Percentiles rank a stretch among this genome's conserved stretches.
Evolutionary conservation across 495 filamentous ascomycete genomes (phyloP).

Genomic region (Cudoniella acicularis): DNA sequence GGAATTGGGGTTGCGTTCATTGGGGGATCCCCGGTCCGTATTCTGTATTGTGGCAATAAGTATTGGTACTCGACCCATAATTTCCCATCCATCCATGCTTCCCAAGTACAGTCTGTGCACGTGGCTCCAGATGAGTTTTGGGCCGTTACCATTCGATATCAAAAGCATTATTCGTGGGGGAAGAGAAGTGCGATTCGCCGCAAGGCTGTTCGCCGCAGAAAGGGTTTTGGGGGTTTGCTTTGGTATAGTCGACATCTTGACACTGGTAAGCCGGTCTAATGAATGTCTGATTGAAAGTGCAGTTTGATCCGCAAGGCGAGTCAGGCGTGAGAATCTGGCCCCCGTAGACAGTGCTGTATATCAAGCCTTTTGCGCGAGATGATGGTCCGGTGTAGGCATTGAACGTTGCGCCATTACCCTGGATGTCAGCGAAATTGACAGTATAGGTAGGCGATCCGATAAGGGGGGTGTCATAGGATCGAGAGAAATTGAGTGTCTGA

Average conservation of each 20-base stretch:
- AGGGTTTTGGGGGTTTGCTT: background rate
- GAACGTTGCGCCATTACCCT: background rate
- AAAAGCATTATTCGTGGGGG: background rate
- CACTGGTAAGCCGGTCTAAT: background rate
- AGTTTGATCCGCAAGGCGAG: background rate
- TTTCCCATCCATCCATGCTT: background rate
- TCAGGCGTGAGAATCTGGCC: background rate
- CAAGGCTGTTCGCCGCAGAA: background rate
- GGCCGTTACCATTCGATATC: background rate
- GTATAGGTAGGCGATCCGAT: background rate
- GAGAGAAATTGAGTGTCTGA: background rate
- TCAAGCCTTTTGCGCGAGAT: background rate
- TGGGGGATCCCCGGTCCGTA: background rate
- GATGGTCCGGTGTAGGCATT: background rate
- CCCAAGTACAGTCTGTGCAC: background rate
- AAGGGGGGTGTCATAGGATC: background rate
- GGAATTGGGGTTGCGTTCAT: background rate
- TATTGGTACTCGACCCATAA: background rate
- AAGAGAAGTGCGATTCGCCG: background rate
- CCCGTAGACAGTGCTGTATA: background rate
- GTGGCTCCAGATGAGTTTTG: background rate
- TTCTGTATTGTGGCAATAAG: background rate
- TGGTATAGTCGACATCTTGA: background rate
- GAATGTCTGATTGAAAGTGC: background rate
- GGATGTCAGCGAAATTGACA: background rate